A percentile compares a stretch with the other conserved stretches of the same genome.
These are phyloP conservation scores for Castanea crenata DNA, from an alignment of 306 rosid genomes.

Conservation along the genomic window DNA sequence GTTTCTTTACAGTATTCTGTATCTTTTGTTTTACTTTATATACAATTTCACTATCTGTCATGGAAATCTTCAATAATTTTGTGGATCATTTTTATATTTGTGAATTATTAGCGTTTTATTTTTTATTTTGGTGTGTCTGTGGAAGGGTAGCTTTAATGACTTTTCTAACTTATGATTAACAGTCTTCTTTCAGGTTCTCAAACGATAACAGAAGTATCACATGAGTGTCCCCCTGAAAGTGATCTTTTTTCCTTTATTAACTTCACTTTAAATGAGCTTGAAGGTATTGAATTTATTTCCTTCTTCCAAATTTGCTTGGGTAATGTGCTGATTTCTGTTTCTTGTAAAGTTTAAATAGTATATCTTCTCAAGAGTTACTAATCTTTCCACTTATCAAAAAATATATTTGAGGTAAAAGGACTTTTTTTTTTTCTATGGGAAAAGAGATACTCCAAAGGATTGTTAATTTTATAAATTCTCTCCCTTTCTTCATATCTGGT, in stretches of 20 bases:
- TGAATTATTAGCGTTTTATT: background rate
- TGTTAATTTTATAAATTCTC: background rate
- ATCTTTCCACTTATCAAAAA: background rate
- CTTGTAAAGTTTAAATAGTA: background rate
- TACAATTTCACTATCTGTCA: background rate
- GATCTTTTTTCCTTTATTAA: constrained; percentile 64
- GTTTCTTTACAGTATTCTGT: background rate
- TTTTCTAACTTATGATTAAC: constrained; percentile 28
- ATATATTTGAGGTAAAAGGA: background rate
- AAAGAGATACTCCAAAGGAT: background rate
- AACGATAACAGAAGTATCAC: constrained; percentile 31
- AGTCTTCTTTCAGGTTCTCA: constrained; percentile 43
- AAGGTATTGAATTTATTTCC: constrained; percentile 53
- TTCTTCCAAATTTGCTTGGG: background rate
- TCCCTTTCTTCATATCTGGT: background rate
- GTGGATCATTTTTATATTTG: background rate
- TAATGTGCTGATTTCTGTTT: constrained; percentile 8
- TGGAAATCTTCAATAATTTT: background rate
- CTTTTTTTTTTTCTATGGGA: background rate
- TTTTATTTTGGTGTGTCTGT: background rate
- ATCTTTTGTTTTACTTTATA: background rate
- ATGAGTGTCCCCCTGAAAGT: constrained; percentile 34
- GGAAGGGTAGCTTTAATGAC: background rate
- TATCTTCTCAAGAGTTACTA: background rate
- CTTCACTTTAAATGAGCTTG: constrained; percentile 49